Conservation (phyloP, 2,329 filamentous ascomycete species). For the Shiraia sp. region DNA sequence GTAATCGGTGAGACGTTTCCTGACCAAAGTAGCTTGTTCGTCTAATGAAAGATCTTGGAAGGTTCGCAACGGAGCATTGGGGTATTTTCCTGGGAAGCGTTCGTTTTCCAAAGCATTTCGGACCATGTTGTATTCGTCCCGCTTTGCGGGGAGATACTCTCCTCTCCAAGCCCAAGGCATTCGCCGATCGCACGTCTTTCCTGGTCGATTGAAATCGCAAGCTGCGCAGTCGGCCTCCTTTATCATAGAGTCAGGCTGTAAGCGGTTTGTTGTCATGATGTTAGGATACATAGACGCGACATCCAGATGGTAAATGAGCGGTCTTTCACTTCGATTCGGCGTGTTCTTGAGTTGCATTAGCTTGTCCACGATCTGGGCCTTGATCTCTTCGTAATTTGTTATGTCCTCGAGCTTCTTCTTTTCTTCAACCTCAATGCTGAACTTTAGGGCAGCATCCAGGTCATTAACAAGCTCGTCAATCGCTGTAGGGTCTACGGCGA, state of each 20-base stretch:
- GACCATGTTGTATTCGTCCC: constrained; percentile 99
- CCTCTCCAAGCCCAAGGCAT: constrained; percentile 98
- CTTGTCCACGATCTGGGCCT: constrained; percentile 74
- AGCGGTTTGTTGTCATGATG: constrained; percentile 98
- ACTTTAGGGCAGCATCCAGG: constrained; percentile 84
- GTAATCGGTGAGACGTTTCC: constrained; percentile 88
- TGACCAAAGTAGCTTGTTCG: constrained; percentile 78
- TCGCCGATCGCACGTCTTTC: constrained; percentile 93
- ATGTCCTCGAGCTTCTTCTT: constrained; percentile 58
- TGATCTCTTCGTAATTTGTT: constrained; percentile 64
- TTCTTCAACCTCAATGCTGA: constrained; percentile 65
- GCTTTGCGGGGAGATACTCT: constrained; percentile 92
- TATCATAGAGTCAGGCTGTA: constrained; percentile 99
- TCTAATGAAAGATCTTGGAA: constrained; percentile 82
- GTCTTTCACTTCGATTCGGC: constrained; percentile 81
- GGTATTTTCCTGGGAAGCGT: constrained; percentile 78
- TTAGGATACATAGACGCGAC: constrained; percentile 99
- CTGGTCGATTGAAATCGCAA: constrained; percentile 96
- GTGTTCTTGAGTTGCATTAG: constrained; percentile 75
- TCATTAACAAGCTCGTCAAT: constrained; percentile 87
- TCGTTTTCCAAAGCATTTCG: constrained; percentile 89
- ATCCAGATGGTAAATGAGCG: constrained; percentile 96
- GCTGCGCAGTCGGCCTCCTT: constrained; percentile 93
- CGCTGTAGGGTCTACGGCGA: constrained; percentile 83
- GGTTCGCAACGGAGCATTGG: constrained; percentile 69